Percentiles rank a stretch among this genome's conserved stretches.
phyloP scores from a whole-genome alignment of 163 green algal genomes.

The Volvox carteri region DNA sequence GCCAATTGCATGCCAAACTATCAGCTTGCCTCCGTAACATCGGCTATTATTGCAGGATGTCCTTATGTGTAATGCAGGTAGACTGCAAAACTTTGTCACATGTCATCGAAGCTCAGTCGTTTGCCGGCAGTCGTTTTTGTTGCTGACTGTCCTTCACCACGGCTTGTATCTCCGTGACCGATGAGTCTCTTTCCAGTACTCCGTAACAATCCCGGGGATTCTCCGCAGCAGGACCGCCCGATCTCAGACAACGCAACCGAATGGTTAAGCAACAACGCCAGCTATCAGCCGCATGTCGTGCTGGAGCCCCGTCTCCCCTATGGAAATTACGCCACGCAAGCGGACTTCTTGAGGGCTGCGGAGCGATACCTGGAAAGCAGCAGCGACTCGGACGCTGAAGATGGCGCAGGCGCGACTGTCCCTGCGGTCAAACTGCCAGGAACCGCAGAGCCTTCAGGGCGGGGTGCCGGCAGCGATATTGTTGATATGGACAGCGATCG shows the following conservation, averaged over 20 bases:
- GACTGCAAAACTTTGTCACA: too few species aligned
- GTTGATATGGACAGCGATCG: neutral
- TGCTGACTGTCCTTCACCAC: too few species aligned
- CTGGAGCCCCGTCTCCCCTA: slow-evolving; percentile 2
- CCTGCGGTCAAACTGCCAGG: neutral
- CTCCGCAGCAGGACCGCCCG: neutral
- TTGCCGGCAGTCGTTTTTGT: too few species aligned
- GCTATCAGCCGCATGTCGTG: slow-evolving; percentile 20
- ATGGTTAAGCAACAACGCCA: slow-evolving; percentile 52
- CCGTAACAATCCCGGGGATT: neutral
- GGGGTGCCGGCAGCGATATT: neutral
- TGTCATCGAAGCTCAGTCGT: too few species aligned
- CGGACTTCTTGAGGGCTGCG: slow-evolving; percentile 33
- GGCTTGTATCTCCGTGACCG: too few species aligned
- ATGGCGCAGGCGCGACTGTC: neutral
- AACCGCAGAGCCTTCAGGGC: too few species aligned
- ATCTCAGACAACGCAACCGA: neutral
- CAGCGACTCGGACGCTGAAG: slow-evolving; percentile 18
- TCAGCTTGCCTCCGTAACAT: neutral
- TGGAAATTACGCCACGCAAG: slow-evolving; percentile 27
- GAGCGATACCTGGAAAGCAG: slow-evolving; percentile 52
- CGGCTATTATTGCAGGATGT: too few species aligned
- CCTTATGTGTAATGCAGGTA: too few species aligned
- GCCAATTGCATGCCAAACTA: neutral
- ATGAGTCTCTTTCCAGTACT: slow-evolving; percentile 49